Conservation (phyloP, 768 basidiomycete genomes). For the Roridomyces roridus region DNA sequence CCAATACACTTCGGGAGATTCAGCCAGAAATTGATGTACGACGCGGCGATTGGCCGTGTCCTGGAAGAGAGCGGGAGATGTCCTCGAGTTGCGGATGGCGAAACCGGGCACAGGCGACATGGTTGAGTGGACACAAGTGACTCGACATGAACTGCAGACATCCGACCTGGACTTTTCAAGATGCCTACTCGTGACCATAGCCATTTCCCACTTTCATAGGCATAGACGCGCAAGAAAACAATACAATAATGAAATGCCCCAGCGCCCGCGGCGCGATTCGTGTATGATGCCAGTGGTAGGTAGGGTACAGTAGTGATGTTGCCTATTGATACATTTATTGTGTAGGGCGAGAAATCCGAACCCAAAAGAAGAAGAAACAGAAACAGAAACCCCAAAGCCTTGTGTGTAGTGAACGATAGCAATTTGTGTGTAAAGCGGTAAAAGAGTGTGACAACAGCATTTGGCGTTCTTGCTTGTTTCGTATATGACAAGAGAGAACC, state of each 20-base stretch:
- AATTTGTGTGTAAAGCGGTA: not conserved
- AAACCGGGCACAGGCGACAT: not conserved
- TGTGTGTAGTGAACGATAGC: constrained; percentile 37
- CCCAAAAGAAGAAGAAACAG: constrained; percentile 30
- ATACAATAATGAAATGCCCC: constrained; percentile 15
- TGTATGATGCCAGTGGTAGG: constrained; percentile 45
- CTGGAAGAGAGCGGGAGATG: constrained; percentile 7
- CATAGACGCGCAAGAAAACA: no score
- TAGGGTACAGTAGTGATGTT: constrained; percentile 33
- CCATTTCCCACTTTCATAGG: no score
- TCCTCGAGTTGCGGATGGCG: constrained; percentile 8
- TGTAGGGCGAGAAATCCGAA: no score
- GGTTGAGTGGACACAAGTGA: not conserved
- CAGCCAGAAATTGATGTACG: not conserved
- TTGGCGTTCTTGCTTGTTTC: constrained; percentile 43
- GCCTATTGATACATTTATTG: constrained; percentile 39
- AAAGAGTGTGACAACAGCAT: no score
- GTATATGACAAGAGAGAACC: constrained; percentile 55
- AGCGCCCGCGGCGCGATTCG: constrained; percentile 32
- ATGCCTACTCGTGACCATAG: no score
- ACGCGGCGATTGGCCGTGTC: constrained; percentile 1
- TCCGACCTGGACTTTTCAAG: no score
- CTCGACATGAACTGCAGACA: no score
- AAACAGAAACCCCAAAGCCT: constrained; percentile 22
- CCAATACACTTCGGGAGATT: constrained; percentile 5